Evolutionary conservation across 1,139 yeast genomes (phyloP).

Genomic region (Saccharomyces hybrid): DNA sequence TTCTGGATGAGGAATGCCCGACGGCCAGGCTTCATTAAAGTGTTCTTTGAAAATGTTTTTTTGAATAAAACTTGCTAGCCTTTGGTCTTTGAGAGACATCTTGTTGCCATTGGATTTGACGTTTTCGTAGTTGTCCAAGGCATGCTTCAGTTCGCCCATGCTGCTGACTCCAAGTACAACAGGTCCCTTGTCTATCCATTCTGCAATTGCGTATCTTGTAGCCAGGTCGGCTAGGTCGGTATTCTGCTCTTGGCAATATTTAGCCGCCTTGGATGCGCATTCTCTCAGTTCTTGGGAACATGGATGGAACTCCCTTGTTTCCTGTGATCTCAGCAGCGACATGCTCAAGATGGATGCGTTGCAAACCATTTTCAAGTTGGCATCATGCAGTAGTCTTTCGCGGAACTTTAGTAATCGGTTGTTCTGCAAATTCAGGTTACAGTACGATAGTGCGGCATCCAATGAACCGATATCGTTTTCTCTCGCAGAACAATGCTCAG

Average conservation of each 20-base stretch:
- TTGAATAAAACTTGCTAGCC: slow-evolving; percentile 41
- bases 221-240: slow-evolving; percentile 77
- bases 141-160: slow-evolving; percentile 53
- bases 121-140: slow-evolving; percentile 50
- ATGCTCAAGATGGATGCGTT: slow-evolving; percentile 85
- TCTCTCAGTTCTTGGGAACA: slow-evolving; percentile 52
- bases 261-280: slow-evolving; percentile 48
- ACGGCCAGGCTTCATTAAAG: slow-evolving; percentile 61
- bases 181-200: slow-evolving; percentile 48
- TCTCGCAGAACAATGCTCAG: slow-evolving; percentile 33
- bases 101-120: slow-evolving; percentile 36
- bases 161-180: slow-evolving; percentile 72
- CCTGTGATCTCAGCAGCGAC: slow-evolving; percentile 68
- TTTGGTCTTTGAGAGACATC: slow-evolving; percentile 37
- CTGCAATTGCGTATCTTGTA: slow-evolving; percentile 61
- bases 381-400: slow-evolving; percentile 43
- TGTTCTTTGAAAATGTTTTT: slow-evolving; percentile 44
- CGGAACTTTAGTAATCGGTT: slow-evolving; percentile 44
- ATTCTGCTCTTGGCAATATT: slow-evolving; percentile 33
- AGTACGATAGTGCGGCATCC: slow-evolving; percentile 73
- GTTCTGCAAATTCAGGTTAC: slow-evolving; percentile 80
- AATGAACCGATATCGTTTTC: slow-evolving; percentile 41
- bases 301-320: slow-evolving; percentile 77
- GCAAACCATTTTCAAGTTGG: slow-evolving; percentile 50
- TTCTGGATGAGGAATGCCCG: slow-evolving; percentile 34